Evolutionary conservation across 2,329 filamentous ascomycete genomes (phyloP).

Genomic region (Madurella mycetomatis): DNA sequence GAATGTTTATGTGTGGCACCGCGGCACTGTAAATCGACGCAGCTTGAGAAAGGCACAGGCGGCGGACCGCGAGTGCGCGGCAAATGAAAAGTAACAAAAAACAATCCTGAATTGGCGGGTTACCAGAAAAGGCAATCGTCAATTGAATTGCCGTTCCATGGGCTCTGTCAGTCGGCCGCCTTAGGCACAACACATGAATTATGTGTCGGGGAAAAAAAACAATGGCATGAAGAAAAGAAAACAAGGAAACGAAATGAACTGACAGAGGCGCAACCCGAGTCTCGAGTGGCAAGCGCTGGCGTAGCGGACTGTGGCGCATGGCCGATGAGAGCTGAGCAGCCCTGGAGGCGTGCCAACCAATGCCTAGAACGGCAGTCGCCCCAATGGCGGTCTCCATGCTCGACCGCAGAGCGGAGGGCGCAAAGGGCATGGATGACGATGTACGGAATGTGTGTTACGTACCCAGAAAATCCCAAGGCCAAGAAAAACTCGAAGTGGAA

Average conservation of each 20-base stretch:
- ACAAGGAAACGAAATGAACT: neutral
- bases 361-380: slow-evolving; percentile 17
- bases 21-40: neutral
- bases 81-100: neutral
- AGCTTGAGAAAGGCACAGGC: no score
- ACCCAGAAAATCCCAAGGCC: no score
- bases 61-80: neutral
- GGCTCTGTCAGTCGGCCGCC: no score
- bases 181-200: no score
- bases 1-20: neutral
- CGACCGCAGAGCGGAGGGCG: neutral
- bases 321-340: slow-evolving; percentile 18
- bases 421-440: neutral
- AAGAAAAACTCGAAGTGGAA: no score
- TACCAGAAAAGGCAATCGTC: neutral
- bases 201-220: no score
- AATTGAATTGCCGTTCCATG: neutral
- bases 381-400: slow-evolving; percentile 23
- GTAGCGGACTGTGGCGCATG: slow-evolving; percentile 2
- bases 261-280: neutral
- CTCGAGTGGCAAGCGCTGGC: slow-evolving; percentile 14
- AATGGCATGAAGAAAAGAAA: no score
- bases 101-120: neutral
- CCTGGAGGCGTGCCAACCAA: slow-evolving; percentile 17
- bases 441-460: neutral